A percentile compares a stretch with the other conserved stretches of the same genome.
Conservation (phyloP, 2,329 filamentous ascomycete genomes). For the Dothistroma pini region DNA sequence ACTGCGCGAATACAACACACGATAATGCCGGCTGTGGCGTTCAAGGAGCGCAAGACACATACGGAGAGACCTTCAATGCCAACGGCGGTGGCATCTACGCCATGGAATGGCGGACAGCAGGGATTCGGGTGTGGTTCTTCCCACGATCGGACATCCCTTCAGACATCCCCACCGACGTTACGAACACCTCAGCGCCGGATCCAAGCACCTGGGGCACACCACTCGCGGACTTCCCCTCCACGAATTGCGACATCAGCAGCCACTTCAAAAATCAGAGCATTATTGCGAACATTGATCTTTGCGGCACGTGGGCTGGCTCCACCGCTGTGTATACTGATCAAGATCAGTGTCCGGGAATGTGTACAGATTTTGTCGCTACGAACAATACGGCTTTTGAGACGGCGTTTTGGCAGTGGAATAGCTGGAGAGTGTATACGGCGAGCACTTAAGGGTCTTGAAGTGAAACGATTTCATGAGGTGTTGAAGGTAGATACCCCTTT, state of each 20-base stretch:
- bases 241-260: conserved; percentile 34
- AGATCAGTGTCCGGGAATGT: conserved; percentile 31
- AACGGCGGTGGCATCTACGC: conserved; percentile 34
- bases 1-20: conserved; percentile 28
- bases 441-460: not conserved
- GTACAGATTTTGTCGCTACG: conserved; percentile 32
- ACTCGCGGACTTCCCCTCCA: conserved; percentile 58
- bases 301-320: conserved; percentile 37
- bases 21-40: conserved; percentile 33
- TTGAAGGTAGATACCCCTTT: not conserved
- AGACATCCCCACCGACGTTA: conserved; percentile 38
- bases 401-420: conserved; percentile 39
- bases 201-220: conserved; percentile 61
- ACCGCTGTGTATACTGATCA: conserved; percentile 28
- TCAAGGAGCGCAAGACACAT: conserved; percentile 25
- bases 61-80: conserved; percentile 31
- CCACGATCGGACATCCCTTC: conserved; percentile 30
- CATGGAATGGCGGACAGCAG: conserved; percentile 31
- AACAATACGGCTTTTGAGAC: conserved; percentile 33
- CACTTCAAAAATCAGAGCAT: conserved; percentile 38
- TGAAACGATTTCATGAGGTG: not conserved
- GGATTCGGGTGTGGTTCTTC: conserved; percentile 36
- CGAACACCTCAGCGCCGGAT: conserved; percentile 47
- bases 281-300: conserved; percentile 39
- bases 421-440: conserved; percentile 35